Percentiles rank a stretch among this genome's conserved stretches.
Conservation (phyloP, 75 land plant genomes). For the Cunninghamia lanceolata region DNA sequence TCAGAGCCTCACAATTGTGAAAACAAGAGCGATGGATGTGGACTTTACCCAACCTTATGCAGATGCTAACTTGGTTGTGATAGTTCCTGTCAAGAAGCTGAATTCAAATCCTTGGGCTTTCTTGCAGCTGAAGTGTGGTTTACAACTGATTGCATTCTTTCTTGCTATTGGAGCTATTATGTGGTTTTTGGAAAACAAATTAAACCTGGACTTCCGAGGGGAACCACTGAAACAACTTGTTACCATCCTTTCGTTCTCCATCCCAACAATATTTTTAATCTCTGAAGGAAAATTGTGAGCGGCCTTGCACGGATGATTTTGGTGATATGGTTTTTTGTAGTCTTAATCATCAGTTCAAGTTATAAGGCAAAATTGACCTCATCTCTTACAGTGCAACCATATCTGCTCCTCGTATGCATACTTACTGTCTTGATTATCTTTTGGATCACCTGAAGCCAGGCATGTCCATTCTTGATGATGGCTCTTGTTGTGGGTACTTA, state of each 20-base stretch:
- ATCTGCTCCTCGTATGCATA: too few relatives aligned
- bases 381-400: slow-evolving; percentile 58
- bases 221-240: slow-evolving; percentile 50
- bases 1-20: slow-evolving; percentile 72
- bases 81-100: slow-evolving; percentile 52
- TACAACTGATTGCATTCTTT: slow-evolving; percentile 39
- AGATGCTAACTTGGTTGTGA: slow-evolving; percentile 74
- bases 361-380: slow-evolving; percentile 67
- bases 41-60: slow-evolving; percentile 79
- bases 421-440: slow-evolving; percentile 69
- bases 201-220: slow-evolving; percentile 60
- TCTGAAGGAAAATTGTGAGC: slow-evolving; percentile 48
- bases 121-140: slow-evolving; percentile 48
- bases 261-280: slow-evolving; percentile 73
- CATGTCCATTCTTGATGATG: slow-evolving; percentile 84
- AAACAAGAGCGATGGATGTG: slow-evolving; percentile 62
- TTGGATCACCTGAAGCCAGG: slow-evolving; percentile 79
- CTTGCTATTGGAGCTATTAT: slow-evolving; percentile 53
- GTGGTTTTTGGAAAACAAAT: slow-evolving; percentile 57
- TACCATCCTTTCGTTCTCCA: slow-evolving; percentile 67
- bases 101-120: slow-evolving; percentile 61
- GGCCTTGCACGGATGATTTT: slow-evolving; percentile 50
- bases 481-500: slow-evolving; percentile 93
- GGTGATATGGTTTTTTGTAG: slow-evolving; percentile 61
- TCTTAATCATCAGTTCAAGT: slow-evolving; percentile 56